Conservation (phyloP, 345 rosid genomes). For the Raphanus raphanistrum region DNA sequence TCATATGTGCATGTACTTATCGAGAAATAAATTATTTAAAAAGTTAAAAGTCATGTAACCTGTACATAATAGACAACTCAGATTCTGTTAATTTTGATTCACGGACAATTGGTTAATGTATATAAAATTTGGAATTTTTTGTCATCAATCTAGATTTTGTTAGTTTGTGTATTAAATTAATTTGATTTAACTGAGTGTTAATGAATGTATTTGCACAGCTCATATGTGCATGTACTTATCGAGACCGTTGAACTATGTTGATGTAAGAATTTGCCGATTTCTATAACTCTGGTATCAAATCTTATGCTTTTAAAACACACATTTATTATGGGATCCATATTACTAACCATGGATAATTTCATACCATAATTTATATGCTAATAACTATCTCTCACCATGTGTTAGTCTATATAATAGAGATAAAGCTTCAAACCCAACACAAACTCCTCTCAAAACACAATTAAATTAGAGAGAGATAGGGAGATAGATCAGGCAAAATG, state of each 20-base stretch:
- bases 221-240: background rate
- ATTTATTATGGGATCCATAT: conserved; percentile 12
- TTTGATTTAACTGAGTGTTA: background rate
- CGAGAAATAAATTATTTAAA: too few species aligned
- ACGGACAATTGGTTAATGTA: background rate
- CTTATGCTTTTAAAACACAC: background rate
- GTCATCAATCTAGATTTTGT: too few species aligned
- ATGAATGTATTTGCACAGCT: background rate
- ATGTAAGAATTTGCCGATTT: too few species aligned
- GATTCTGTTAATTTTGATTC: too few species aligned
- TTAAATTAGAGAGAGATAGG: background rate
- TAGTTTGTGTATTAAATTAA: background rate
- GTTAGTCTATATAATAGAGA: conserved; percentile 29
- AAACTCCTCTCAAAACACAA: conserved; percentile 20
- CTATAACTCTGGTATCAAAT: conserved; percentile 2
- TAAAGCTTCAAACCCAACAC: conserved; percentile 22
- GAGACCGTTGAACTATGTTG: too few species aligned
- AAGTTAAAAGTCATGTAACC: too few species aligned
- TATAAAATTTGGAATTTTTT: too few species aligned
- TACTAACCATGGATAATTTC: conserved; percentile 19
- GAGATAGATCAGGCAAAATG: conserved; percentile 24
- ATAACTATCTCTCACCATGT: conserved; percentile 11
- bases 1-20: background rate
- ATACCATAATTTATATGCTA: conserved; percentile 19
- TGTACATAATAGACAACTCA: too few species aligned